Evolutionary conservation across 129 eudicot species (phyloP).

Genomic region (Chrysanthemum seticuspe): DNA sequence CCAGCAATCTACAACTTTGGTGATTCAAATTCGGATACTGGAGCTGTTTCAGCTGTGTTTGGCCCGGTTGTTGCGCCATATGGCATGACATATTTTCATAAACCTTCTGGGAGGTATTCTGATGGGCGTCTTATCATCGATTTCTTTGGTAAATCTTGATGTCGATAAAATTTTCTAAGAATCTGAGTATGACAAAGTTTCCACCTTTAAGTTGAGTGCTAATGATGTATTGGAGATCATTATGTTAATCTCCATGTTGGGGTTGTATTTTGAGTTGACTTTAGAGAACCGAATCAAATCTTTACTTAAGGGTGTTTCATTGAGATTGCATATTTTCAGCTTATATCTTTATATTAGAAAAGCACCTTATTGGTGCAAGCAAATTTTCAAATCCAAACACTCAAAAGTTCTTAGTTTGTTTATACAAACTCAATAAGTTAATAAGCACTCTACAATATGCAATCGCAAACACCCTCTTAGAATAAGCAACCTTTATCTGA

Average conservation of each 20-base stretch:
- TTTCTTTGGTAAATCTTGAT: not conserved
- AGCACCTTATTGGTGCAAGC: too few relatives aligned
- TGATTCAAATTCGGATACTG: conserved; percentile 11
- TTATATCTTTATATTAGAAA: too few relatives aligned
- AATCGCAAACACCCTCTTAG: too few relatives aligned
- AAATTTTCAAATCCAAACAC: too few relatives aligned
- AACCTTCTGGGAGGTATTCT: conserved; percentile 15
- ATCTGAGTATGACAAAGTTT: not conserved
- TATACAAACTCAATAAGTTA: too few relatives aligned
- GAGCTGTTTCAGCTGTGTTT: conserved; percentile 1
- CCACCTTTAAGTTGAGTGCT: conserved; percentile 1
- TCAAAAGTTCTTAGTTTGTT: too few relatives aligned
- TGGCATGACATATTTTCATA: conserved; percentile 6
- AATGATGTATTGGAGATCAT: not conserved
- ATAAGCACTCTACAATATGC: too few relatives aligned
- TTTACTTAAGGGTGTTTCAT: not conserved
- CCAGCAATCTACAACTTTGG: conserved; percentile 15
- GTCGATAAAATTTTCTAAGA: not conserved
- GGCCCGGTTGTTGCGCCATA: not conserved
- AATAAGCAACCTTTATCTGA: too few relatives aligned
- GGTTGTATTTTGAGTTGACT: conserved; percentile 18
- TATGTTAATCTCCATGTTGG: conserved; percentile 14
- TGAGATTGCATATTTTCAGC: too few relatives aligned
- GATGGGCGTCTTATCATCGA: conserved; percentile 19
- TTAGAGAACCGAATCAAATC: conserved; percentile 10